Evolutionary conservation across 805 yeast genomes (phyloP).

Genomic region (Candida tibetensis): DNA sequence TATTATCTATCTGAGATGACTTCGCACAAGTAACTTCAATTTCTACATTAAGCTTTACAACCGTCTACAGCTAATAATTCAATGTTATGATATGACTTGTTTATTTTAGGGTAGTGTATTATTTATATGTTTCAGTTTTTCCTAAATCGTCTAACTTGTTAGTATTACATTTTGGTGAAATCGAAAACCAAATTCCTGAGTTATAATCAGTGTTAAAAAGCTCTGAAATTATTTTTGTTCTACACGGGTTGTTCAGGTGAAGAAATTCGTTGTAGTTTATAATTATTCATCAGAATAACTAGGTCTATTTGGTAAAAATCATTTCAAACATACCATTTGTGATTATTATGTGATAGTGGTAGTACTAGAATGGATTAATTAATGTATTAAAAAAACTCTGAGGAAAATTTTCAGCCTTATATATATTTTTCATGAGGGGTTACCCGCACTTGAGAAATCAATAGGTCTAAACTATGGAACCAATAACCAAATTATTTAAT

Average conservation of each 20-base stretch:
- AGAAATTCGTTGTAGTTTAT: constrained; percentile 55
- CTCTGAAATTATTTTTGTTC: constrained; percentile 57
- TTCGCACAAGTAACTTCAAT: too few relatives aligned
- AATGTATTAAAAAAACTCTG: neutral
- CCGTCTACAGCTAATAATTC: too few relatives aligned
- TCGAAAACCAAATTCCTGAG: neutral
- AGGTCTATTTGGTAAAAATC: neutral
- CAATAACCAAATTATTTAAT: neutral
- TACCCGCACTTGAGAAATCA: constrained; percentile 5
- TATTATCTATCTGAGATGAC: too few relatives aligned
- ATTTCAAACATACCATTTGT: constrained; percentile 8
- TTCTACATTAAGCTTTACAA: too few relatives aligned
- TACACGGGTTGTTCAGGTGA: constrained; percentile 62
- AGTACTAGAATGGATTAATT: neutral
- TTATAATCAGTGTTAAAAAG: constrained; percentile 64
- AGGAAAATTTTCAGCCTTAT: neutral
- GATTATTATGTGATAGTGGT: too few relatives aligned
- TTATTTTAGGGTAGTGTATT: too few relatives aligned
- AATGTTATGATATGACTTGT: too few relatives aligned
- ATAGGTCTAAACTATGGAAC: neutral
- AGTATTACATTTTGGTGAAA: neutral
- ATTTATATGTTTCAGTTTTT: too few relatives aligned
- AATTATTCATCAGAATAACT: constrained; percentile 29
- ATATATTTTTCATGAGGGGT: constrained; percentile 2
- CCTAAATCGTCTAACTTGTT: too few relatives aligned